phyloP scores from a whole-genome alignment of 495 filamentous ascomycete species.

The Lasiosphaeria ovina region DNA sequence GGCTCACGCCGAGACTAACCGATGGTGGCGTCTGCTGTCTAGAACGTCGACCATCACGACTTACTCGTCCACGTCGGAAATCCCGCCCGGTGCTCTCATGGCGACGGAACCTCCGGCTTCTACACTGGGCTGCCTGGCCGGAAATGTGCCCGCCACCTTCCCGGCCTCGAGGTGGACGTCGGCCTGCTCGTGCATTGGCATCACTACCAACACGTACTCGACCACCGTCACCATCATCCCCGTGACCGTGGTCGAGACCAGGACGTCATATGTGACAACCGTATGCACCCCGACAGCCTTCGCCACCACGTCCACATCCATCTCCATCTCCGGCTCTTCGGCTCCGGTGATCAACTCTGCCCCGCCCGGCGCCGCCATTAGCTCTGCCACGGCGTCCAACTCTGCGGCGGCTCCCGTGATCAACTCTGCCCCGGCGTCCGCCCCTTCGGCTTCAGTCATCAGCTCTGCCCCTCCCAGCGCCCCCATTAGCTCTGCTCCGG shows the following conservation, averaged over 20 bases:
- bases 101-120: neutral
- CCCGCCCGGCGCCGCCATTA: neutral
- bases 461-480: too few relatives aligned
- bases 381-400: neutral
- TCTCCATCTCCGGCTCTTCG: too few relatives aligned
- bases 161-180: neutral
- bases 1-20: neutral
- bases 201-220: neutral
- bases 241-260: neutral
- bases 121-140: neutral
- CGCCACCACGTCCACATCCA: too few relatives aligned
- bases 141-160: neutral
- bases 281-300: too few relatives aligned
- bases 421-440: neutral
- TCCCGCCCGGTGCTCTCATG: neutral
- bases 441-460: too few relatives aligned
- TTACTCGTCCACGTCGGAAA: neutral
- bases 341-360: neutral
- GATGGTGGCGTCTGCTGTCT: neutral
- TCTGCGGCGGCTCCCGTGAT: neutral
- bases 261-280: neutral
- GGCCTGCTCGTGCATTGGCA: constrained; percentile 2
- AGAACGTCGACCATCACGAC: neutral
- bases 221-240: neutral
- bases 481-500: neutral